Percentiles rank a stretch among this genome's conserved stretches.
phyloP scores from a whole-genome alignment of 257 asterid species.

The Scutellaria minor region DNA sequence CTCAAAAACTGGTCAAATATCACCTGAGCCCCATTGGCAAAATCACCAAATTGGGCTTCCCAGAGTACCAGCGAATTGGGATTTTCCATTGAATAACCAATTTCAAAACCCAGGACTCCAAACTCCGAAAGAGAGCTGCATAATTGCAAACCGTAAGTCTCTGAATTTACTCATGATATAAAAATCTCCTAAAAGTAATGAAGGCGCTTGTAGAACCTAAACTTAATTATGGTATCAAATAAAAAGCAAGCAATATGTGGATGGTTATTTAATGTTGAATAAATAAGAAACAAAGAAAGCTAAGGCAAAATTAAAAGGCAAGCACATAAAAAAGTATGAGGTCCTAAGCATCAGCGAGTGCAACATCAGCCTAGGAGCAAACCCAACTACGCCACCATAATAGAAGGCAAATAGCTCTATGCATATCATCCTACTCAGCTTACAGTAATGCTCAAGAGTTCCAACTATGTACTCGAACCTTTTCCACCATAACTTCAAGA shows the following conservation, averaged over 20 bases:
- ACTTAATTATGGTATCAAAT: background rate
- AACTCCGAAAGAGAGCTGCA: constrained; percentile 94
- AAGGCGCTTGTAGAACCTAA: constrained; percentile 26
- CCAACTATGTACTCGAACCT: background rate
- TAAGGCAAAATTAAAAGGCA: background rate
- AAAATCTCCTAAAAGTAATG: background rate
- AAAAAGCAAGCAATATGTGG: background rate
- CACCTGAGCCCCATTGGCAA: constrained; percentile 81
- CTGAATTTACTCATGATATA: constrained; percentile 26
- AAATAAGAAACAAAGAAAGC: too few relatives aligned
- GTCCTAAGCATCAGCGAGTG: background rate
- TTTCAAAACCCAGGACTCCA: constrained; percentile 88
- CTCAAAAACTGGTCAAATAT: constrained; percentile 75
- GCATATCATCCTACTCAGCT: constrained; percentile 13
- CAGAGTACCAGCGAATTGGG: constrained; percentile 87
- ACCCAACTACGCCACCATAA: background rate
- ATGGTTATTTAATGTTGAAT: too few relatives aligned
- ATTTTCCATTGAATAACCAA: constrained; percentile 97
- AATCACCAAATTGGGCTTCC: constrained; percentile 89
- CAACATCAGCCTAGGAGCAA: constrained; percentile 11
- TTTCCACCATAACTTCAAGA: too few relatives aligned
- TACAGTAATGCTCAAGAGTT: background rate
- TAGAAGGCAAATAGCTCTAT: background rate
- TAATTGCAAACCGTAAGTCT: constrained; percentile 21
- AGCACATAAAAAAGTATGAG: background rate